phyloP scores from a whole-genome alignment of 306 rosid species.

The Canavalia ensiformis region DNA sequence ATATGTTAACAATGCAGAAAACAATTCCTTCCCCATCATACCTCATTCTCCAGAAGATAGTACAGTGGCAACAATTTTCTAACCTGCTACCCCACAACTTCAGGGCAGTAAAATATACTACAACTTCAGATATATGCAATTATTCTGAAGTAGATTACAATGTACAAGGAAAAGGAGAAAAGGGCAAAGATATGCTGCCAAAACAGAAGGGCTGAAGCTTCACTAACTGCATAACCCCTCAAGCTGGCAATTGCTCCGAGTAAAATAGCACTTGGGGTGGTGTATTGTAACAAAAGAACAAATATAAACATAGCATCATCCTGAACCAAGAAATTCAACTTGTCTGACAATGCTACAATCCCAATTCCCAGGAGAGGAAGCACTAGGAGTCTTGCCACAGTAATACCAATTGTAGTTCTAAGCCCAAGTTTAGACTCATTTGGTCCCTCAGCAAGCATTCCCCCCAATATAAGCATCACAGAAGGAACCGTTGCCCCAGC shows the following conservation, averaged over 20 bases:
- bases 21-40: constrained; percentile 3
- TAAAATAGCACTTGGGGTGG: constrained; percentile 88
- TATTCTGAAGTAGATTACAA: constrained; percentile 74
- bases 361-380: constrained; percentile 89
- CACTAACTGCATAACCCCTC: constrained; percentile 91
- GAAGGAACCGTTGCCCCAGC: constrained; percentile 86
- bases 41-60: neutral
- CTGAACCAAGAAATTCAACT: constrained; percentile 64
- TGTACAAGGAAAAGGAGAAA: constrained; percentile 78
- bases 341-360: constrained; percentile 66
- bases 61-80: constrained; percentile 33
- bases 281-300: constrained; percentile 85
- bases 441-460: constrained; percentile 95
- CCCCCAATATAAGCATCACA: constrained; percentile 92
- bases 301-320: constrained; percentile 74
- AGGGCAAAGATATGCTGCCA: constrained; percentile 93
- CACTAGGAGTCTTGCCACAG: constrained; percentile 79
- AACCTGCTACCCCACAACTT: neutral
- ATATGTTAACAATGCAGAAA: constrained; percentile 26
- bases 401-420: constrained; percentile 76
- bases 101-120: constrained; percentile 17
- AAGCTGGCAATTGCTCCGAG: constrained; percentile 91
- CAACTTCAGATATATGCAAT: constrained; percentile 53
- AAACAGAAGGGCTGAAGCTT: constrained; percentile 89
- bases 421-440: constrained; percentile 78